phyloP scores from a whole-genome alignment of 352 stramenopile genomes.

The Phytophthora brassicae region DNA sequence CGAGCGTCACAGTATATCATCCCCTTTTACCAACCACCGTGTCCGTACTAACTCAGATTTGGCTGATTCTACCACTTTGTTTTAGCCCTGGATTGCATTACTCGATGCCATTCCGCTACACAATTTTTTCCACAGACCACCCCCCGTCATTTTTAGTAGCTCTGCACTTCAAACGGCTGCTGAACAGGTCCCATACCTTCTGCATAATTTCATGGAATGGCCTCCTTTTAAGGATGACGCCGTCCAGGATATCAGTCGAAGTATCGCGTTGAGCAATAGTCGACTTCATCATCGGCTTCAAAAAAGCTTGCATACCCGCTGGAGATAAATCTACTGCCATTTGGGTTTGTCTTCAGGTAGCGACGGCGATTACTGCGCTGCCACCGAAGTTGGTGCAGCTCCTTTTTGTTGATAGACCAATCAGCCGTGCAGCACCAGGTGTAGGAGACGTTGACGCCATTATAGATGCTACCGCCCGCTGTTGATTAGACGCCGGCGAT shows the following conservation, averaged over 20 bases:
- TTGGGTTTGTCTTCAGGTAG: background rate
- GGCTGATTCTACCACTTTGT: no score
- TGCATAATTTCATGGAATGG: background rate
- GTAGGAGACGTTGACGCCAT: background rate
- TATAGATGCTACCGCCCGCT: background rate
- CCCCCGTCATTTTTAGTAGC: background rate
- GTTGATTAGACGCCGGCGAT: background rate
- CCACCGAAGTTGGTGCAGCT: background rate
- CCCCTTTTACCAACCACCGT: slow-evolving; percentile 4
- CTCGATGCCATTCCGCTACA: background rate
- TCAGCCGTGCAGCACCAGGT: background rate
- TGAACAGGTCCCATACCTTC: background rate
- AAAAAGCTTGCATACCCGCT: background rate
- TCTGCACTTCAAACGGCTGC: background rate
- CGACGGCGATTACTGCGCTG: background rate
- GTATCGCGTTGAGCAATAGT: slow-evolving; percentile 6
- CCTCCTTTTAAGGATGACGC: background rate
- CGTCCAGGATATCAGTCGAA: background rate
- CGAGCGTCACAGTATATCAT: slow-evolving; percentile 6
- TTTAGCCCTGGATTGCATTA: background rate
- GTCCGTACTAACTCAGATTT: background rate
- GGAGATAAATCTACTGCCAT: background rate
- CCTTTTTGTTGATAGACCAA: background rate
- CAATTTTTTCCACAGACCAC: background rate
- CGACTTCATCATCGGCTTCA: slow-evolving; percentile 1